These are phyloP conservation scores for Yamadazyma nakazawae DNA, from an alignment of 805 yeast species.

Conservation along the genomic window DNA sequence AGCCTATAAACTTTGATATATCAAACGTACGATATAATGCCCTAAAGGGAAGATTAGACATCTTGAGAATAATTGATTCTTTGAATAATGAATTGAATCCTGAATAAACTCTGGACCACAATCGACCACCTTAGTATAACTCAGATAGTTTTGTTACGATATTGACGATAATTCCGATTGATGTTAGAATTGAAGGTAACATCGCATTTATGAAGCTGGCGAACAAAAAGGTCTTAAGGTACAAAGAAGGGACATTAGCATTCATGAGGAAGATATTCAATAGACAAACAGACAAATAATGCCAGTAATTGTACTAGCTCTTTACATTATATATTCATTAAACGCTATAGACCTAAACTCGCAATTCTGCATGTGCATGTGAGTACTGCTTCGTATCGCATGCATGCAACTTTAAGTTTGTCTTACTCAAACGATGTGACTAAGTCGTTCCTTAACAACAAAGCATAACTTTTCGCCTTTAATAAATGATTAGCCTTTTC, in stretches of 20 bases:
- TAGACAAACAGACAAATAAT: not conserved
- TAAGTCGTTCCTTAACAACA: conserved; percentile 10
- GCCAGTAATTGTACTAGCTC: not conserved
- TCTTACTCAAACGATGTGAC: conserved; percentile 6
- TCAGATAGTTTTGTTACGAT: not conserved
- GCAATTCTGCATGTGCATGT: not conserved
- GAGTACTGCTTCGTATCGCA: not conserved
- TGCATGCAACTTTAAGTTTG: not conserved
- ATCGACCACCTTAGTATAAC: not conserved
- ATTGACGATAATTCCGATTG: not conserved
- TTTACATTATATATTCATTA: not conserved
- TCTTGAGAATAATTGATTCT: conserved; percentile 22
- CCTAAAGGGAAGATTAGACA: conserved; percentile 44
- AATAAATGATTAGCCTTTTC: conserved; percentile 1
- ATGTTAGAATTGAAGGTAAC: not conserved
- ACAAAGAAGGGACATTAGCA: not conserved
- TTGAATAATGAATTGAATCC: not conserved
- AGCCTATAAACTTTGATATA: conserved; percentile 37
- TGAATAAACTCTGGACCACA: not conserved
- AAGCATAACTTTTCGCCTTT: conserved; percentile 2
- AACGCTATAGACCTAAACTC: not conserved
- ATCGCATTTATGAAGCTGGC: not conserved
- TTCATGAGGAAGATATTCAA: not conserved
- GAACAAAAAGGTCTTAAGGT: not conserved
- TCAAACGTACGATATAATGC: conserved; percentile 44